phyloP scores from a whole-genome alignment of 345 rosid species.

The Aethionema arabicum region DNA sequence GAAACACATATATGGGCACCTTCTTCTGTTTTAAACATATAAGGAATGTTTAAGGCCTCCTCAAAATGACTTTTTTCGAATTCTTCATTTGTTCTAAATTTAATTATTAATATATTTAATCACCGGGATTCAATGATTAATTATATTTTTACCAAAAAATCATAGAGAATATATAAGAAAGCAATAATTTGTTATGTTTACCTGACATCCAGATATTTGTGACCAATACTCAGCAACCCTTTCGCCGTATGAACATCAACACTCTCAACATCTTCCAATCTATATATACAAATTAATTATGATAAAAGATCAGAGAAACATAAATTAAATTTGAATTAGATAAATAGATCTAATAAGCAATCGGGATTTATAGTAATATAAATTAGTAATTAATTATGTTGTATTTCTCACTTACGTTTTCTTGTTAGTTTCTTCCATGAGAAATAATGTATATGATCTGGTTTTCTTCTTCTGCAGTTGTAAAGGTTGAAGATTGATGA shows the following conservation, averaged over 20 bases:
- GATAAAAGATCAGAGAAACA: neutral
- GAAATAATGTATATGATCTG: too few species aligned
- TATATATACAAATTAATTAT: neutral
- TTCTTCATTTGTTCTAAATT: constrained; percentile 50
- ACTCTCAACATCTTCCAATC: constrained; percentile 45
- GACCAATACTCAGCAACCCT: constrained; percentile 42
- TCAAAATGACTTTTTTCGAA: constrained; percentile 47
- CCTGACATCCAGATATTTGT: constrained; percentile 56
- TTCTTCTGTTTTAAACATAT: constrained; percentile 50
- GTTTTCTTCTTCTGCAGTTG: too few species aligned
- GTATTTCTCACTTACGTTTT: too few species aligned
- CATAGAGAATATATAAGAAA: constrained; percentile 1
- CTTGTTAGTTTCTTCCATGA: too few species aligned
- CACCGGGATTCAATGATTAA: too few species aligned
- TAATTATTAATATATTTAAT: neutral
- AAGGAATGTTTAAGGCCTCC: constrained; percentile 52
- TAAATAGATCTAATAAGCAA: too few species aligned
- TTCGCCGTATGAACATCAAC: constrained; percentile 48
- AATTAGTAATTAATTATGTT: too few species aligned
- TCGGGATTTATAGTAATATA: too few species aligned
- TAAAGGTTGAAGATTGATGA: too few species aligned
- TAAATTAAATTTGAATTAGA: neutral
- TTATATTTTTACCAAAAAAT: neutral
- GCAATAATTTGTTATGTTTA: neutral
- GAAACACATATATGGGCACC: constrained; percentile 27